Percentiles rank a stretch among this genome's conserved stretches.
These are phyloP conservation scores for Ochromonas danica DNA, from an alignment of 108 stramenopile genomes.

Conservation along the genomic window DNA sequence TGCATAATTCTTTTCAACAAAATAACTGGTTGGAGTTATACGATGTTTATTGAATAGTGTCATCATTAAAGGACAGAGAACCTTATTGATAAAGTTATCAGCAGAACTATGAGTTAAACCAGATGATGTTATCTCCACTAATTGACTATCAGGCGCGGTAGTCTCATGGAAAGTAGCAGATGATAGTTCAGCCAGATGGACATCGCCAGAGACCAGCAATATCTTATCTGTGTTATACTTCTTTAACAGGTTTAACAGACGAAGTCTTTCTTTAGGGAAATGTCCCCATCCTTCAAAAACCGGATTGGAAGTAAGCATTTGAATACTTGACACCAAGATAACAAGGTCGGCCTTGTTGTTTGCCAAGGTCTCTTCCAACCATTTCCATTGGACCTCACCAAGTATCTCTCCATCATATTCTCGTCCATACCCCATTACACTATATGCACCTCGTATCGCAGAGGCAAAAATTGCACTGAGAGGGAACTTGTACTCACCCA, in stretches of 20 bases:
- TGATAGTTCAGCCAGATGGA: conserved; percentile 50
- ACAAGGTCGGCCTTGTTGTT: conserved; percentile 44
- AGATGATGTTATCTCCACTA: conserved; percentile 47
- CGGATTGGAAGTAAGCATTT: conserved; percentile 54
- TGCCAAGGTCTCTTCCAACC: conserved; percentile 43
- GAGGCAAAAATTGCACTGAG: conserved; percentile 44
- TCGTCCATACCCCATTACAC: conserved; percentile 40
- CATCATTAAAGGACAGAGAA: conserved; percentile 27
- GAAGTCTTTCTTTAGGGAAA: conserved; percentile 42
- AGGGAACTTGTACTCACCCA: conserved; percentile 44
- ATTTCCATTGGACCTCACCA: conserved; percentile 52
- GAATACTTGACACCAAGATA: conserved; percentile 50
- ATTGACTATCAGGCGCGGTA: not conserved
- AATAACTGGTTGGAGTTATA: not conserved
- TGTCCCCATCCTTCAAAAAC: conserved; percentile 55
- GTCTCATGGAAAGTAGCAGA: not conserved
- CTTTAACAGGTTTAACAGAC: conserved; percentile 43
- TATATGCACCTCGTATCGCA: conserved; percentile 29
- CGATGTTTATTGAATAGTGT: conserved; percentile 10
- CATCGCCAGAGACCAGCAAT: conserved; percentile 43
- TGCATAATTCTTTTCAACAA: not conserved
- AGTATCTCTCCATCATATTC: conserved; percentile 46
- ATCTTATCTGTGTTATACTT: conserved; percentile 39
- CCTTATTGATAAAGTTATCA: not conserved
- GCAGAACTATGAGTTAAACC: conserved; percentile 49